These are phyloP conservation scores for Diutina ranongensis DNA, from an alignment of 1,139 yeast genomes.

Conservation along the genomic window DNA sequence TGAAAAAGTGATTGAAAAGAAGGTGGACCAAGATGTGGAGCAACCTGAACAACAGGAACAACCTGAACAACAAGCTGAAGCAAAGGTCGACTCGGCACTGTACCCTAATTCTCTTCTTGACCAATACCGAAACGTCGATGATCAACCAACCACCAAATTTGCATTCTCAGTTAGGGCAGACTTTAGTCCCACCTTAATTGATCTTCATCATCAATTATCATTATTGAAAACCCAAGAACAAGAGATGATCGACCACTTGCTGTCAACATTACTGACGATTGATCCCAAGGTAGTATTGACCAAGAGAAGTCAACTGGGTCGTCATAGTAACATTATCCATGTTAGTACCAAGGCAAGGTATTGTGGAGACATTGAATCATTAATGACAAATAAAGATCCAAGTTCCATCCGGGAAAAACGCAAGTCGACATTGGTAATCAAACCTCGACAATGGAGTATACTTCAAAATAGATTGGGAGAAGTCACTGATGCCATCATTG, in stretches of 20 bases:
- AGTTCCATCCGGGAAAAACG: slow-evolving; percentile 19
- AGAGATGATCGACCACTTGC: slow-evolving; percentile 14
- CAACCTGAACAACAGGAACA: neutral
- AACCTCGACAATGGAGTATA: slow-evolving; percentile 23
- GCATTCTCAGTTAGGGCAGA: slow-evolving; percentile 20
- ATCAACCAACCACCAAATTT: neutral
- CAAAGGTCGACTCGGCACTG: neutral
- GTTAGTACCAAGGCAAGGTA: slow-evolving; percentile 24
- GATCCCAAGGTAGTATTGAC: slow-evolving; percentile 21
- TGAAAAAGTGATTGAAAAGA: slow-evolving; percentile 1
- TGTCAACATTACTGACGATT: slow-evolving; percentile 13
- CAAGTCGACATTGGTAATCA: slow-evolving; percentile 20
- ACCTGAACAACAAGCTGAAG: neutral
- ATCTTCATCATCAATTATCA: slow-evolving; percentile 24
- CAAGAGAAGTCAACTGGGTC: slow-evolving; percentile 21
- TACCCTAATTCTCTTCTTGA: neutral
- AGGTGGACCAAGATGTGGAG: neutral
- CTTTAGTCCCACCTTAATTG: slow-evolving; percentile 16
- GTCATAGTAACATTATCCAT: slow-evolving; percentile 21
- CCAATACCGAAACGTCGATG: neutral
- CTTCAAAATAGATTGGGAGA: slow-evolving; percentile 19
- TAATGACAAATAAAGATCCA: slow-evolving; percentile 2
- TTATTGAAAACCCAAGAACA: slow-evolving; percentile 17
- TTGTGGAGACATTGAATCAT: slow-evolving; percentile 11
- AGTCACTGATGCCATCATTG: slow-evolving; percentile 17